Conservation (phyloP, 2,329 filamentous ascomycete species). For the Fusarium chlamydosporum region DNA sequence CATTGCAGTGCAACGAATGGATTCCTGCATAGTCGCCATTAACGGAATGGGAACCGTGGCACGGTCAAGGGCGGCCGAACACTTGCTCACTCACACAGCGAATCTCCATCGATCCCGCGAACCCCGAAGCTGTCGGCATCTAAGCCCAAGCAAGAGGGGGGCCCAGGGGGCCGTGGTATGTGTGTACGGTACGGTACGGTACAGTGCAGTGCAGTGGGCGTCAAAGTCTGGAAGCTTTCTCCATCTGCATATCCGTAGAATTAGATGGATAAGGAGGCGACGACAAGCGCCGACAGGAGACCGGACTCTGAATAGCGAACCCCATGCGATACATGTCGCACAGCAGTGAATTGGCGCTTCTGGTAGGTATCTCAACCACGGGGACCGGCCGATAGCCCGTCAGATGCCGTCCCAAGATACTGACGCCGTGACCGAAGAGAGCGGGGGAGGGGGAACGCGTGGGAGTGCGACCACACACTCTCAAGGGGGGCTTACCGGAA, state of each 20-base stretch:
- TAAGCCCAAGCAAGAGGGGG: conserved; percentile 17
- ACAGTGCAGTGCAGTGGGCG: conserved; percentile 23
- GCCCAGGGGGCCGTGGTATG: background rate
- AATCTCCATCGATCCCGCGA: conserved; percentile 50
- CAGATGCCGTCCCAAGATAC: conserved; percentile 30
- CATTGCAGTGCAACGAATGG: conserved; percentile 29
- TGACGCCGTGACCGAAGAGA: conserved; percentile 21
- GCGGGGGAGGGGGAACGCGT: conserved; percentile 38
- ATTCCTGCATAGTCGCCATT: conserved; percentile 24
- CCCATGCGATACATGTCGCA: conserved; percentile 14
- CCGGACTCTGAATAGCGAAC: conserved; percentile 23
- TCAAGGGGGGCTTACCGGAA: conserved; percentile 41
- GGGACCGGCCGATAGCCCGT: conserved; percentile 34
- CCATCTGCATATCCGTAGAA: conserved; percentile 16
- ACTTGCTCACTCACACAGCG: conserved; percentile 35
- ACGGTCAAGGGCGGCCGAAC: conserved; percentile 25
- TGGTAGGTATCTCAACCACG: conserved; percentile 12
- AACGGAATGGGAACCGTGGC: conserved; percentile 41
- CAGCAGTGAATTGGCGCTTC: background rate
- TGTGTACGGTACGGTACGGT: conserved; percentile 26
- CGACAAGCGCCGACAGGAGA: conserved; percentile 19
- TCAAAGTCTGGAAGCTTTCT: conserved; percentile 30
- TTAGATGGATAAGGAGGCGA: conserved; percentile 1
- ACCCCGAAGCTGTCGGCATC: conserved; percentile 50
- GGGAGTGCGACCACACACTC: conserved; percentile 37